Conservation (phyloP, 2,329 filamentous ascomycete genomes). For the Epicoccum sorghinum region DNA sequence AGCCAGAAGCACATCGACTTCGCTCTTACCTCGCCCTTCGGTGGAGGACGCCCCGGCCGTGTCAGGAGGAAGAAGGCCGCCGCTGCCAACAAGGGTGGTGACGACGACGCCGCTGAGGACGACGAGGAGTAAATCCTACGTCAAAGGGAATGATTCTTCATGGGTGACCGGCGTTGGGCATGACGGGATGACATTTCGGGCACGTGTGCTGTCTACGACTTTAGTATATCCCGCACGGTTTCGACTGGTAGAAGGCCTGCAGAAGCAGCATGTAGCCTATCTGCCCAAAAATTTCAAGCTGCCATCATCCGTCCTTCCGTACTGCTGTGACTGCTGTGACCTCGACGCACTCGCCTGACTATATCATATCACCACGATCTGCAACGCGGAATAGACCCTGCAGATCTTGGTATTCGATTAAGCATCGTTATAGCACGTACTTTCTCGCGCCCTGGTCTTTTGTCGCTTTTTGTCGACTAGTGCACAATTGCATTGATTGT, state of each 20-base stretch:
- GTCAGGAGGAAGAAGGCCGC: conserved; percentile 99
- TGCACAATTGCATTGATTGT: too few relatives aligned
- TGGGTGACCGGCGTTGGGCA: conserved; percentile 46
- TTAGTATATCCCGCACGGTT: conserved; percentile 40
- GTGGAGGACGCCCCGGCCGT: conserved; percentile 95
- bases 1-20: conserved; percentile 99
- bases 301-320: conserved; percentile 32
- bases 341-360: too few relatives aligned
- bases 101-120: conserved; percentile 84
- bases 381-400: too few relatives aligned
- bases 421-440: too few relatives aligned
- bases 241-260: conserved; percentile 37
- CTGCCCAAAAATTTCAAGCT: conserved; percentile 43
- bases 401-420: too few relatives aligned
- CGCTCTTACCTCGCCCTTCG: conserved; percentile 94
- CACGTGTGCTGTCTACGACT: conserved; percentile 36
- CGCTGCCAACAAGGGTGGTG: conserved; percentile 85
- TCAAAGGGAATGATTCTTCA: conserved; percentile 39
- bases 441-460: too few relatives aligned
- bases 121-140: conserved; percentile 67
- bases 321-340: conserved; percentile 9
- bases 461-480: too few relatives aligned
- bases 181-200: conserved; percentile 43
- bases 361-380: too few relatives aligned
- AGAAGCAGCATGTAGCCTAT: conserved; percentile 35